A percentile compares a stretch with the other conserved stretches of the same genome.
Evolutionary conservation across 108 stramenopile species (phyloP).

Genomic region (Nannochloropsis oceanica): DNA sequence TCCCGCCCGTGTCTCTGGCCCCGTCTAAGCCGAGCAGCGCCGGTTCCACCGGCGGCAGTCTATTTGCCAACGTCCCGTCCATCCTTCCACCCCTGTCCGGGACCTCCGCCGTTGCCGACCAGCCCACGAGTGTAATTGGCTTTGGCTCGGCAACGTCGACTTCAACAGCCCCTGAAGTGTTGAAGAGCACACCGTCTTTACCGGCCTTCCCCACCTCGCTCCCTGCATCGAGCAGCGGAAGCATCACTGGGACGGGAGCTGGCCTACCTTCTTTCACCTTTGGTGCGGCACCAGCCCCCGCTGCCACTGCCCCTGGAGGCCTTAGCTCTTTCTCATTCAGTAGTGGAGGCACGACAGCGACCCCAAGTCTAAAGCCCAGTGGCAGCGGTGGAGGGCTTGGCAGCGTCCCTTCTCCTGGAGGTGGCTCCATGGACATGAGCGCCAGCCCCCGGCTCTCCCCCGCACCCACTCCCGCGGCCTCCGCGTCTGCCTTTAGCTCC

Average conservation of each 20-base stretch:
- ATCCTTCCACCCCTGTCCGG: background rate
- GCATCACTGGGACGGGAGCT: background rate
- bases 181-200: background rate
- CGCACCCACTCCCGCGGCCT: background rate
- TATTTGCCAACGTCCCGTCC: background rate
- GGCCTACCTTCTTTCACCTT: background rate
- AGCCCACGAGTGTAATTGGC: background rate
- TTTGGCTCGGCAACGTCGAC: background rate
- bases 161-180: background rate
- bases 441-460: background rate
- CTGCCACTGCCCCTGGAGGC: background rate
- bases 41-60: background rate
- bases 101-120: background rate
- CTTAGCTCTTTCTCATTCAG: background rate
- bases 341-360: background rate
- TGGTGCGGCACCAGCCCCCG: background rate
- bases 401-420: background rate
- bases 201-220: background rate
- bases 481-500: background rate
- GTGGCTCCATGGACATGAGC: background rate
- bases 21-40: background rate
- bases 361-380: background rate
- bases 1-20: background rate
- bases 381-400: background rate
- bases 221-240: background rate